Base-by-base conservation (phyloP, 225 moss, liverwort and hornwort species). In the Asterella californica region DNA sequence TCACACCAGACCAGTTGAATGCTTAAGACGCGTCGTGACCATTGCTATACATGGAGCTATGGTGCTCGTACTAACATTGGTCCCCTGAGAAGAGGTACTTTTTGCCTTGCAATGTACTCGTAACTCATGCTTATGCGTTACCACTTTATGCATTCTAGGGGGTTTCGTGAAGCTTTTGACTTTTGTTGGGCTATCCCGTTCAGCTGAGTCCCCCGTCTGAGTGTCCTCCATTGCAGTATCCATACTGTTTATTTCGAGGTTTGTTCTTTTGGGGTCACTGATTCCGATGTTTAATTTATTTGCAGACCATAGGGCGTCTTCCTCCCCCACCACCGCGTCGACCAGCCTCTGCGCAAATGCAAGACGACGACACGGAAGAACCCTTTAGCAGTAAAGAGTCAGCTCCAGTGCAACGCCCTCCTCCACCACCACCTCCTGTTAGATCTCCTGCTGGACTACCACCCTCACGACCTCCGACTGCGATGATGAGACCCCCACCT, bases 381-480 rank as follows among this genome's bases (percentile, higher is more conserved):
- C 79, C 61, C 63, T 54, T 78, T 68, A 80, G 82, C 74, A 68
- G 80, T 42, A 88, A 86, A 69, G 90, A 90, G n/a, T 72, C 34
- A 42, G 83, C 78, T 33, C 83, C 84, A 50, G 84, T 84, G 33
- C 88, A 88, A 72, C 90, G 80, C 22, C 79, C 90, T 38, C 93
- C 90, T 8, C 91, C 89, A 52, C 93, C 93, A 6, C 92, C 91
- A 79, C 76, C 76, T 42, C 84, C 87, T 63, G 80, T 90, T 72
- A 88, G 90, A 64, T 90, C 90, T 30, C 86, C 91, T 52, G 83
- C 78, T 79, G 92, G 90, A 52, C 90, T 88, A 65, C 90, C 90
- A 32, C 93, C 93, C 25, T 73, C 87, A 52, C 85, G 88, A 76
- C 74, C 88, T 38, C 81, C 85, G 72, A 49, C 89, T 62, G 67